Evolutionary conservation across 1,284 basidiomycete species (phyloP).

Genomic region (Mycena sp.): DNA sequence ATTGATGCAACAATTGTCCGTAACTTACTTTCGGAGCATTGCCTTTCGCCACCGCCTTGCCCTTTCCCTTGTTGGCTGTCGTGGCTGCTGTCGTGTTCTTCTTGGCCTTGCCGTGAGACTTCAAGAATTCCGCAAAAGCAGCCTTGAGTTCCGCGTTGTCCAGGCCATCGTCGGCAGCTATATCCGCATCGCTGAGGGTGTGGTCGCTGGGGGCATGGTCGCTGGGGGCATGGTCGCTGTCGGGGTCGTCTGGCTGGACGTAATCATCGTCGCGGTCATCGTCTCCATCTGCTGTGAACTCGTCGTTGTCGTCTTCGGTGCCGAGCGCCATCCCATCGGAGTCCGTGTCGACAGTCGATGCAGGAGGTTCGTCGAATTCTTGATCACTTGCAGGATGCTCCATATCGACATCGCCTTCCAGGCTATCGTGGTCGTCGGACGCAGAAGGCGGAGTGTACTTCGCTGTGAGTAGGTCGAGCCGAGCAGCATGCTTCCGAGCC

Average conservation of each 20-base stretch:
- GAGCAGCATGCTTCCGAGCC: too few relatives aligned
- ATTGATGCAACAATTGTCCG: too few relatives aligned
- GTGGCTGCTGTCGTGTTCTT: too few relatives aligned
- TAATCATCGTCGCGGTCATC: background rate
- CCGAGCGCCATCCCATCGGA: background rate
- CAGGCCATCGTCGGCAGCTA: background rate
- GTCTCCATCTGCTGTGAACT: background rate
- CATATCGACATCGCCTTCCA: too few relatives aligned
- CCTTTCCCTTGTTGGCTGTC: too few relatives aligned
- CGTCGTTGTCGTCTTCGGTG: background rate
- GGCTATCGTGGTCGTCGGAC: too few relatives aligned
- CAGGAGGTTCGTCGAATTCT: background rate
- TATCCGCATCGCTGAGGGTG: too few relatives aligned
- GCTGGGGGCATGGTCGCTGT: background rate
- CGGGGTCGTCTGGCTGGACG: background rate
- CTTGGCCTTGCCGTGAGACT: too few relatives aligned
- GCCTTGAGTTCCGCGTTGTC: background rate
- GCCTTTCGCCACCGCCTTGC: too few relatives aligned
- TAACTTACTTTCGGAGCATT: too few relatives aligned
- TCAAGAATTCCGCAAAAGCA: too few relatives aligned
- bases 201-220: background rate
- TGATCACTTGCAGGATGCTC: background rate
- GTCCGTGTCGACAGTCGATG: background rate
- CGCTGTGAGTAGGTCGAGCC: background rate
- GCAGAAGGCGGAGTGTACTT: too few relatives aligned